phyloP scores from a whole-genome alignment of 1,284 basidiomycete species.

The Prillingera fragicola region DNA sequence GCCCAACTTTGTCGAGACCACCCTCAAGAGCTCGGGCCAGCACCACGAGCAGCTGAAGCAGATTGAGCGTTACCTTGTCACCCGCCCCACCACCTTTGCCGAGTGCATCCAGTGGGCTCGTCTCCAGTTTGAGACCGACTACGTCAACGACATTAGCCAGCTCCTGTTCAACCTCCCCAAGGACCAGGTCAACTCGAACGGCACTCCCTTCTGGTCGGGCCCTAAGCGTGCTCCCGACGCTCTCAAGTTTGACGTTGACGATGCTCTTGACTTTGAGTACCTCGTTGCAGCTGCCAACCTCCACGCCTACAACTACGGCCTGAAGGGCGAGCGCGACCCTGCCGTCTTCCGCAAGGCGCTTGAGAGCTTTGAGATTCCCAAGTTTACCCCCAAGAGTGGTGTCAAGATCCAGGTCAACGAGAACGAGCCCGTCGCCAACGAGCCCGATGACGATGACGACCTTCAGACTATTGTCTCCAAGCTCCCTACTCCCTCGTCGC shows the following conservation, averaged over 20 bases:
- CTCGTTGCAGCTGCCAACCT: slow-evolving; percentile 92
- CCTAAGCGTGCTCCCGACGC: slow-evolving; percentile 98
- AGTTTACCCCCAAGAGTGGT: slow-evolving; percentile 86
- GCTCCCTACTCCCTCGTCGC: slow-evolving; percentile 78
- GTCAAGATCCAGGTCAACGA: slow-evolving; percentile 94
- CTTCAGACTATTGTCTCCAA: slow-evolving; percentile 57
- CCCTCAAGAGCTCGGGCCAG: slow-evolving; percentile 83
- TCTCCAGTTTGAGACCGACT: slow-evolving; percentile 91
- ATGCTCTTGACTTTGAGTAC: slow-evolving; percentile 80
- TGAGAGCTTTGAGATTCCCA: slow-evolving; percentile 80
- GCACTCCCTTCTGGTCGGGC: slow-evolving; percentile 94
- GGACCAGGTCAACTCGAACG: slow-evolving; percentile 80
- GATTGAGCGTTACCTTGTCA: slow-evolving; percentile 83
- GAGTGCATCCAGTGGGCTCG: slow-evolving; percentile 98
- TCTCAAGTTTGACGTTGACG: slow-evolving; percentile 74
- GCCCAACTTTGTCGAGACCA: slow-evolving; percentile 89
- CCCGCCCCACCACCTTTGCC: slow-evolving; percentile 91
- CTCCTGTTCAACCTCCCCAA: slow-evolving; percentile 90
- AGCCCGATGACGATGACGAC: slow-evolving; percentile 55
- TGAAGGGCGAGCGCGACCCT: slow-evolving; percentile 81
- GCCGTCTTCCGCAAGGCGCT: slow-evolving; percentile 77
- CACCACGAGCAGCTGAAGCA: slow-evolving; percentile 86
- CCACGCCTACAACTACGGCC: slow-evolving; percentile 96
- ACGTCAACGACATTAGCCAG: slow-evolving; percentile 89
- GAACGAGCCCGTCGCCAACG: slow-evolving; percentile 71